A percentile compares a stretch with the other conserved stretches of the same genome.
phyloP scores from a whole-genome alignment of 331 rosid genomes.

The Rhamnella rubrinervis region DNA sequence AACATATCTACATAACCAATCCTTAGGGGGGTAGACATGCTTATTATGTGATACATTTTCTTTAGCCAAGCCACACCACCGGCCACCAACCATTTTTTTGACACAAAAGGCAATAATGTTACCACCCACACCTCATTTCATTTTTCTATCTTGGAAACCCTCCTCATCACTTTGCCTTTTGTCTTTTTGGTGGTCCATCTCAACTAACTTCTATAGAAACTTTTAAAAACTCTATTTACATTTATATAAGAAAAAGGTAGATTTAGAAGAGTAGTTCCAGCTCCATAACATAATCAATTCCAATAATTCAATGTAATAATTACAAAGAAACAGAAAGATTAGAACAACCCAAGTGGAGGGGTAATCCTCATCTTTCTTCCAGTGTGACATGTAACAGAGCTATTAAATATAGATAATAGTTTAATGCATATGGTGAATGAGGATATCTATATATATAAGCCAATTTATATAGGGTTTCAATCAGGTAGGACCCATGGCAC shows the following conservation, averaged over 20 bases:
- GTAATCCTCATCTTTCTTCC: background rate
- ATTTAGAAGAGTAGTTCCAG: conserved; percentile 5
- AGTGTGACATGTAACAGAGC: too few relatives aligned
- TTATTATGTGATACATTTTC: conserved; percentile 5
- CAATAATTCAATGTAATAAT: conserved; percentile 33
- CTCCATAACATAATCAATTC: conserved; percentile 25
- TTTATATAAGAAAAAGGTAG: background rate
- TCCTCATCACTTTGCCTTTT: conserved; percentile 20
- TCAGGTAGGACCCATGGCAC: conserved; percentile 23
- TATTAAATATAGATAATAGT: too few relatives aligned
- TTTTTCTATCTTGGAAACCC: conserved; percentile 28
- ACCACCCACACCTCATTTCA: background rate
- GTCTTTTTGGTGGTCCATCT: conserved; percentile 28
- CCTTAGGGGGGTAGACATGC: conserved; percentile 7
- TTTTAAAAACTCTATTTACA: conserved; percentile 13
- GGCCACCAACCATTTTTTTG: conserved; percentile 13
- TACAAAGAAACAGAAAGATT: conserved; percentile 10
- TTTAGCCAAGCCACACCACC: conserved; percentile 11
- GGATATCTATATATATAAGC: too few relatives aligned
- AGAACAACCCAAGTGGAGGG: conserved; percentile 16
- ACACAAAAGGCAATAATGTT: conserved; percentile 9
- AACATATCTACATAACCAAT: conserved; percentile 14
- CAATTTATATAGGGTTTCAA: background rate
- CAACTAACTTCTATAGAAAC: conserved; percentile 31
- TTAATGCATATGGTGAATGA: too few relatives aligned